Percentiles rank a stretch among this genome's conserved stretches.
phyloP scores from a whole-genome alignment of 1,284 basidiomycete species.

The Sutorius eximius region DNA sequence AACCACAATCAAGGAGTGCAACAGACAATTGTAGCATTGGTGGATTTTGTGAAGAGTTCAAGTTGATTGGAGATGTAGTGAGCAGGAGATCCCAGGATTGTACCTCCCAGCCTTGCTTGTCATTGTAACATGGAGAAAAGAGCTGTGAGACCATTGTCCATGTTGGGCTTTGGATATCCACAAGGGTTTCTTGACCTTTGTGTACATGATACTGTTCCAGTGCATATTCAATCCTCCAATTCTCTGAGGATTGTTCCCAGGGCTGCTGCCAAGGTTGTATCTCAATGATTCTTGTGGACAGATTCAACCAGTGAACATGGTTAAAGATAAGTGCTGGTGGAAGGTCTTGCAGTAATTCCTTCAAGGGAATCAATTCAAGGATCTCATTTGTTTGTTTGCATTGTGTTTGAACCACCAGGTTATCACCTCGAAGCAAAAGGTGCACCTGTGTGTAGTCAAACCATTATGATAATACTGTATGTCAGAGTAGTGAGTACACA shows the following conservation, averaged over 20 bases:
- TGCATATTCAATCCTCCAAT: slow-evolving; percentile 15
- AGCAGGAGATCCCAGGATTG: too few species aligned
- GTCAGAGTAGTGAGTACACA: neutral
- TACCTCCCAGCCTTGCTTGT: too few species aligned
- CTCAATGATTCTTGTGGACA: slow-evolving; percentile 28
- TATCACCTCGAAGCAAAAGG: slow-evolving; percentile 26
- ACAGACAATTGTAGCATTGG: neutral
- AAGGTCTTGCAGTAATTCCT: too few species aligned
- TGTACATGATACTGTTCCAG: neutral
- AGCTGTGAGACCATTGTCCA: slow-evolving; percentile 1
- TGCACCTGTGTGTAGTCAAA: slow-evolving; percentile 23
- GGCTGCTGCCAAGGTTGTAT: too few species aligned
- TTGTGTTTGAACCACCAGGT: slow-evolving; percentile 33
- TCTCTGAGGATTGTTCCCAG: slow-evolving; percentile 16
- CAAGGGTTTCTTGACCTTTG: slow-evolving; percentile 1
- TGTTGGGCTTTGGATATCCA: slow-evolving; percentile 6
- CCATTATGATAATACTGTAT: neutral
- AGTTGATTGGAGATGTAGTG: neutral
- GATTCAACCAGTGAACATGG: slow-evolving; percentile 41
- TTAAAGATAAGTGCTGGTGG: slow-evolving; percentile 35
- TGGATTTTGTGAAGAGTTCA: neutral
- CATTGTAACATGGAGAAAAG: too few species aligned
- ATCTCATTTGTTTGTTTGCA: neutral
- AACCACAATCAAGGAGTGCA: neutral
- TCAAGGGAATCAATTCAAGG: slow-evolving; percentile 41